A percentile compares a stretch with the other conserved stretches of the same genome.
Conservation (phyloP, 495 filamentous ascomycete genomes). For the Hypoxylon fuscum region DNA sequence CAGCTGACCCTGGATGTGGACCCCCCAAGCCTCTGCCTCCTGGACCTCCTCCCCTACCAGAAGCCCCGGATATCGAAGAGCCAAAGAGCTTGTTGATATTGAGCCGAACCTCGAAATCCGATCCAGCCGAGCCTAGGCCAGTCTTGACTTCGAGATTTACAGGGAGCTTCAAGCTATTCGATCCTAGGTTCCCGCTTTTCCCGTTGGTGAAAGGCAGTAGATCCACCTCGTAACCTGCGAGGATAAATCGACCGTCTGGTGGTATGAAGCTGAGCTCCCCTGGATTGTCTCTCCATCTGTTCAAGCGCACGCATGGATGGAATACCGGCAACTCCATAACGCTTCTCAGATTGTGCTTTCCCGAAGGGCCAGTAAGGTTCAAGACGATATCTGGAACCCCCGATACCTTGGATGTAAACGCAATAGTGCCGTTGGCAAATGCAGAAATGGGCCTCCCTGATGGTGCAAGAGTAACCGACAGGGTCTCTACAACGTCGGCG, state of each 20-base stretch:
- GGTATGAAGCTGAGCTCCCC: constrained; percentile 95
- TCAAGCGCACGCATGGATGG: constrained; percentile 91
- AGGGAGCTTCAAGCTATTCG: constrained; percentile 77
- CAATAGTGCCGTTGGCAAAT: constrained; percentile 90
- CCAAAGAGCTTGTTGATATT: constrained; percentile 73
- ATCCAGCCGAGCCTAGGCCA: constrained; percentile 72
- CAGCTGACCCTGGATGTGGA: constrained; percentile 53
- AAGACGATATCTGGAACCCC: constrained; percentile 90
- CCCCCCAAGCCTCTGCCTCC: constrained; percentile 58
- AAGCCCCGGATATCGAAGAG: constrained; percentile 41
- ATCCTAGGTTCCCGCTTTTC: constrained; percentile 50
- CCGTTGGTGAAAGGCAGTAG: constrained; percentile 70
- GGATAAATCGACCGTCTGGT: constrained; percentile 92
- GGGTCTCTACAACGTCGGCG: constrained; percentile 91
- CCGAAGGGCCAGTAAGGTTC: constrained; percentile 78
- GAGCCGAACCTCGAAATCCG: constrained; percentile 90
- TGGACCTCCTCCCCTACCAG: constrained; percentile 66
- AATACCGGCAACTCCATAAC: constrained; percentile 92
- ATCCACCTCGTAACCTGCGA: constrained; percentile 95
- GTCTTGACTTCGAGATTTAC: constrained; percentile 84
- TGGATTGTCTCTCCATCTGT: constrained; percentile 83
- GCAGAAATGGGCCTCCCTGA: constrained; percentile 88
- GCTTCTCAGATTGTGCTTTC: constrained; percentile 73
- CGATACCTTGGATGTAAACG: constrained; percentile 93
- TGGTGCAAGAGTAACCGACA: constrained; percentile 86